Base-by-base conservation (phyloP, 192 early-diverging fungal genomes). In the Fimicolochytrium jonesii region DNA sequence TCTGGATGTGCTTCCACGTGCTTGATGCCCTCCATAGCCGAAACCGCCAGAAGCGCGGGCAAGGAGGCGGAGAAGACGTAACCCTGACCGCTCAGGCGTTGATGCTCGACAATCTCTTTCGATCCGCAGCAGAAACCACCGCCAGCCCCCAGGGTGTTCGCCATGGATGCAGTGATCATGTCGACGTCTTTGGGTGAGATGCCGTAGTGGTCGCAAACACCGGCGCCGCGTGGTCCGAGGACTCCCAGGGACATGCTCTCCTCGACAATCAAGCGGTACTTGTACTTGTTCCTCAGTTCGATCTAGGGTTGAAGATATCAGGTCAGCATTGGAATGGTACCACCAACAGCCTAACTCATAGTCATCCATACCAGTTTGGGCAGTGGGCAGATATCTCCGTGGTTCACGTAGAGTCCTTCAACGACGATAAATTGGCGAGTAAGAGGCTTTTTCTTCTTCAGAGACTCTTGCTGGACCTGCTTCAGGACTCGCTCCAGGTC, bases 61-160 rank as follows among this genome's bases (percentile, higher is more conserved):
- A 98, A 83, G 11, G 94, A 90, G 0, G 95, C 95, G 32, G 94
- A 96, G 73, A 90, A 98, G 59, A 87, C 88, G 75, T 96, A 98
- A 1, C 89, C 89, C 33, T 78, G 75, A 4, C 93, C 93, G 10
- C 92, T 92, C 28, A 98, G 85, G 32, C 92, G 83, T 74, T 95
- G 86, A 72, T 98, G 92, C 67, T 95, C 92, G 15, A 92, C 77
- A 49, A 95, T 85, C 54, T 92, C 91, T 64, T 82, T 83, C 56
- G 82, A 78, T 15, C 90, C 93, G 46, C 87, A 87, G 74, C 92
- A 94, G 80, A 96, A 98, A 5, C 95, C 95, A 65, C 95, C 95
- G 3, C 90, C 78, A 3, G 90, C 80, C 22, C 86, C 84, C 10
- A 98, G 70, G 0, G 90, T 73, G 61, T 87, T 84, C 56, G 87